Conservation (phyloP, 495 filamentous ascomycete genomes). For the Parathielavia hyrcaniae region DNA sequence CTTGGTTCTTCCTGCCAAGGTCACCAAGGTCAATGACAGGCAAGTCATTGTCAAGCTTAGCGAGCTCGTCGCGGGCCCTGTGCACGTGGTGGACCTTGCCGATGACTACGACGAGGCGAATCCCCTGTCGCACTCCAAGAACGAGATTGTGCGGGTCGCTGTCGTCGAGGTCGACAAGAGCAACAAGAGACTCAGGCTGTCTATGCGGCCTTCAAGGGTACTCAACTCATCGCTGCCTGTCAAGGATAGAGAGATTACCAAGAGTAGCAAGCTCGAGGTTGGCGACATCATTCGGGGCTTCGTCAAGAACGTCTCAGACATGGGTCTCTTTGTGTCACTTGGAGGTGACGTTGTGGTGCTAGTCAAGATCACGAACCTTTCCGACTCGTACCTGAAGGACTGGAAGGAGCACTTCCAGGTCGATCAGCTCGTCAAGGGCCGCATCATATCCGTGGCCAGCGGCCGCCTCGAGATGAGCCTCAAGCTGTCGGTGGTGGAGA, state of each 20-base stretch:
- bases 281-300: constrained; percentile 85
- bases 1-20: constrained; percentile 72
- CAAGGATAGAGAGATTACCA: constrained; percentile 70
- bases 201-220: constrained; percentile 77
- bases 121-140: constrained; percentile 57
- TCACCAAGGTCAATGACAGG: constrained; percentile 80
- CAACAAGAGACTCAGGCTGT: constrained; percentile 78
- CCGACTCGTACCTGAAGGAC: constrained; percentile 85
- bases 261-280: constrained; percentile 59
- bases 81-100: constrained; percentile 69
- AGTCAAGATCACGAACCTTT: constrained; percentile 78
- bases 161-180: constrained; percentile 70
- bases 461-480: constrained; percentile 77
- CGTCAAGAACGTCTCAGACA: constrained; percentile 77
- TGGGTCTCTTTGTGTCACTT: constrained; percentile 75
- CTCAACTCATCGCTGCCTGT: constrained; percentile 79
- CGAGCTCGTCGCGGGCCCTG: constrained; percentile 62
- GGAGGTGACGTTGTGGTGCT: constrained; percentile 74
- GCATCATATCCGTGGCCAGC: constrained; percentile 64
- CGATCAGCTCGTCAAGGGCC: constrained; percentile 84
- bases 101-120: constrained; percentile 79
- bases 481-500: constrained; percentile 75
- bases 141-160: constrained; percentile 79
- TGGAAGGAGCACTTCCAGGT: constrained; percentile 87
- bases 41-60: constrained; percentile 80